Evolutionary conservation across 805 yeast genomes (phyloP), one percentile per base, ranked within the genome.

Genomic region (Starmera quercuum): DNA sequence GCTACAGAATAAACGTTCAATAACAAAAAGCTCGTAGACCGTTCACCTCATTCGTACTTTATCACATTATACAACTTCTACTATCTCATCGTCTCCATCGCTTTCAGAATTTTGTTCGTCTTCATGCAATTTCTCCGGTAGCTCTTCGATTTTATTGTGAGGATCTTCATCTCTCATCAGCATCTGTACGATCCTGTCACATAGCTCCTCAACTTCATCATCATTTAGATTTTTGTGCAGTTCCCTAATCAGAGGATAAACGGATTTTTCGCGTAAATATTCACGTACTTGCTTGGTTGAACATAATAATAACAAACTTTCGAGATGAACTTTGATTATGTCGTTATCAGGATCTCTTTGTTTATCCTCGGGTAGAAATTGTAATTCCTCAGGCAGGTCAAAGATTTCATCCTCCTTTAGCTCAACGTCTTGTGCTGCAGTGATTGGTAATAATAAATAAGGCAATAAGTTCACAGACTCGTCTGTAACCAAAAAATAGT

Each of bases 101-200:
- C 40, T 29, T 21, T 38, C 39, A 45, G 14, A 38, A 46, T 11
- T 49, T 53, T 70, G 73, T 19, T 62, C 73, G 29, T 68, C 73
- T 20, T 72, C 75, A 20, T 64, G 73, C 39, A 61, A 66, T 22
- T 66, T 68, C 17, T 60, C 49, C 19, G 63, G 59, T 37, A 67
- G 37, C 36, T 75, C 78, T 32, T 72, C 75, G 14, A 64, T 63
- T 26, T 60, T 68, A 41, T 54, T 62, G 4, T 58, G 59, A 23
- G 74, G 71, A 8, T 70, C 73, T 50, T 88, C 97, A 51, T 90
- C 97, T 65, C 97, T 76, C 92, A 83, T 83, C 42, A 90, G 67
- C 77, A 86, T 73, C 54, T 90, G 90, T 16, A 88, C 98, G 26
- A 83, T 58, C 53, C 92, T 71, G 46, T 86, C 95, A 61, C 92